Base-by-base conservation (phyloP, 495 filamentous ascomycete species). In the Pyronema omphalodes region DNA sequence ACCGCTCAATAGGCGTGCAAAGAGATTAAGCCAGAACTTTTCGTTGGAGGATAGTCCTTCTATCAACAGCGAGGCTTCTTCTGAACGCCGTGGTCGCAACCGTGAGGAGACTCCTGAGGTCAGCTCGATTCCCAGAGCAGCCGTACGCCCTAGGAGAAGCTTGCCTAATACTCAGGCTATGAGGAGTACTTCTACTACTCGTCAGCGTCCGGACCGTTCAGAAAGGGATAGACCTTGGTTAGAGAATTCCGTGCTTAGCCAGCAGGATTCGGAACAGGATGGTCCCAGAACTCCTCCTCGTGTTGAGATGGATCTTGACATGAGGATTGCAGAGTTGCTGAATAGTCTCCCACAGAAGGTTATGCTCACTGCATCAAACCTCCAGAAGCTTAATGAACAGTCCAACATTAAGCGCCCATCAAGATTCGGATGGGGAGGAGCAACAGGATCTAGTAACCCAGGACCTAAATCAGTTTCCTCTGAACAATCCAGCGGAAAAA, bases 261-360 rank as follows among this genome's bases (percentile, higher is more conserved):
- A 45, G 11, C 39, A 44, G 37, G 46, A 54, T n/a, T 53, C 52
- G 48, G 53, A 57, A 44, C 23, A 29, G 5, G 51, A 19, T n/a
- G 18, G 52, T 17, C 53, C 56, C 19, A 23, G 36, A 14, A 59
- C 62, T 9, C 62, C 63, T 15, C 53, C 65, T 7, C 78, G 82
- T 39, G 80, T 83, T 54, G 77, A 83, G 37, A 29, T 29, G 23
- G 23, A 29, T 29, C 73, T 98, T 3, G 86, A 93, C 60, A 78
- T 83, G 51, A 86, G 88, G 57, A 88, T 98, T 45, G 83, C 76
- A 64, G 80, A 83, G 15, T 84, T 98, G 46, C 73, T 98, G 7
- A 78, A 81, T 44, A 79, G 74, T 8, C 79, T 98, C 34, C 86
- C 88, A 36, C 79, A 83, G 14, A 77, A 77, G 37, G 93, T 98